phyloP scores from a whole-genome alignment of 2,329 filamentous ascomycete species.

The Sphaerulina musiva region DNA sequence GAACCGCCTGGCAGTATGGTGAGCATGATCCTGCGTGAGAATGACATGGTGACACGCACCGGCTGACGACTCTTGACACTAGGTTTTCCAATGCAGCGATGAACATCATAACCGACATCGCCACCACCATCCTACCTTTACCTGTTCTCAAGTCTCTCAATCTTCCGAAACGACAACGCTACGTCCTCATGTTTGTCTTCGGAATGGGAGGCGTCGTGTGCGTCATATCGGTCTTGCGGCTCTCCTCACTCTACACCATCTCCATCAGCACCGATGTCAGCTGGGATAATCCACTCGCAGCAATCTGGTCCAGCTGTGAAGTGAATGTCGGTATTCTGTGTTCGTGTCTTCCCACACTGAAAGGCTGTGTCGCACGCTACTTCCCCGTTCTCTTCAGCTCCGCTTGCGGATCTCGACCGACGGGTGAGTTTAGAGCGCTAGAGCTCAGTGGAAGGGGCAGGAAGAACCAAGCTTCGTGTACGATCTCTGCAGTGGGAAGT shows the following conservation, averaged over 20 bases:
- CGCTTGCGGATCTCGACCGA: not conserved
- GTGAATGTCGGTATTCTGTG: slow-evolving; percentile 29
- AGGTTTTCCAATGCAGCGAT: slow-evolving; percentile 30
- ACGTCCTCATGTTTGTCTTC: slow-evolving; percentile 31
- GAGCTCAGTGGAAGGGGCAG: slow-evolving; percentile 13
- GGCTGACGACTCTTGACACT: not conserved
- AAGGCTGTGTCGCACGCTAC: slow-evolving; percentile 25
- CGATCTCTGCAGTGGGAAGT: slow-evolving; percentile 13
- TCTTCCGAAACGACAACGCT: slow-evolving; percentile 27
- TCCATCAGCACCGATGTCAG: slow-evolving; percentile 23
- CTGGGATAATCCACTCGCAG: slow-evolving; percentile 28
- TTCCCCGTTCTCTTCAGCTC: slow-evolving; percentile 26
- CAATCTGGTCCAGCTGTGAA: slow-evolving; percentile 25
- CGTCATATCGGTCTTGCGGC: slow-evolving; percentile 26
- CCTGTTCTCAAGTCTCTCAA: slow-evolving; percentile 30
- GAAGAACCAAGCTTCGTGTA: slow-evolving; percentile 7
- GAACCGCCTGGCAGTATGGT: slow-evolving; percentile 29
- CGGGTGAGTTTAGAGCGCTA: slow-evolving; percentile 1
- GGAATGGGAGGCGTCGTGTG: slow-evolving; percentile 31
- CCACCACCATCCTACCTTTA: slow-evolving; percentile 31
- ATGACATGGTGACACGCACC: not conserved
- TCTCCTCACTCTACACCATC: slow-evolving; percentile 25
- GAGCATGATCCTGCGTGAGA: not conserved
- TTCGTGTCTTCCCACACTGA: slow-evolving; percentile 27
- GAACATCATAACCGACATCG: slow-evolving; percentile 33